A percentile compares a stretch with the other conserved stretches of the same genome.
Evolutionary conservation across 331 rosid species (phyloP).

Genomic region (Rosa hybrid): DNA sequence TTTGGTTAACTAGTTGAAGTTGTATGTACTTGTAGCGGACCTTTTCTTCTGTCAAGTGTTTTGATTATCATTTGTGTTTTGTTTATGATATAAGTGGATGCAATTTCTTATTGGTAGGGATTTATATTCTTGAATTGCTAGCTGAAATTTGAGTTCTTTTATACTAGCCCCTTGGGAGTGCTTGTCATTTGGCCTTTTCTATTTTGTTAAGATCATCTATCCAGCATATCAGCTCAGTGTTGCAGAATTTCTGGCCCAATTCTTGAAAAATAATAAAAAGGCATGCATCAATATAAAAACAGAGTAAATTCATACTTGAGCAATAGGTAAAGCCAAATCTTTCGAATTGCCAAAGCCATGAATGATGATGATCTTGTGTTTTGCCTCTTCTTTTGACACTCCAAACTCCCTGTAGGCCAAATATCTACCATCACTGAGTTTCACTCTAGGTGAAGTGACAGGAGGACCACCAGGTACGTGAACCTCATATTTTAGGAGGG

Average conservation of each 20-base stretch:
- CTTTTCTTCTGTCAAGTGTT: no score
- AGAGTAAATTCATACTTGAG: conserved; percentile 49
- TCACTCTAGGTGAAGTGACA: conserved; percentile 62
- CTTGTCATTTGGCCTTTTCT: no score
- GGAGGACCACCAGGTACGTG: conserved; percentile 52
- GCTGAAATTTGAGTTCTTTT: no score
- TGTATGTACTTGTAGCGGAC: no score
- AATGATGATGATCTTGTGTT: conserved; percentile 57
- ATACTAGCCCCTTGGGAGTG: no score
- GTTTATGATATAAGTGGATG: no score
- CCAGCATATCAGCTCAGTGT: background rate
- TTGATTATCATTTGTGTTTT: no score
- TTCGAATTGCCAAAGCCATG: conserved; percentile 69
- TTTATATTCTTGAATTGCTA: no score
- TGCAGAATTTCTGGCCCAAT: background rate
- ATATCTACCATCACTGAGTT: conserved; percentile 68
- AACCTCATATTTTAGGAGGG: conserved; percentile 62
- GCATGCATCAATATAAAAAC: background rate
- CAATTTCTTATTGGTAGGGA: no score
- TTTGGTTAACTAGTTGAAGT: no score
- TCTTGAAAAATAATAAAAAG: background rate
- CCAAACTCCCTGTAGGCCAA: conserved; percentile 78
- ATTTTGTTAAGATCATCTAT: background rate
- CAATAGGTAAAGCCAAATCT: conserved; percentile 42
- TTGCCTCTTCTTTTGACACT: conserved; percentile 63